Base-by-base conservation (phyloP, 495 filamentous ascomycete species). In the Schizothecium vesticola region DNA sequence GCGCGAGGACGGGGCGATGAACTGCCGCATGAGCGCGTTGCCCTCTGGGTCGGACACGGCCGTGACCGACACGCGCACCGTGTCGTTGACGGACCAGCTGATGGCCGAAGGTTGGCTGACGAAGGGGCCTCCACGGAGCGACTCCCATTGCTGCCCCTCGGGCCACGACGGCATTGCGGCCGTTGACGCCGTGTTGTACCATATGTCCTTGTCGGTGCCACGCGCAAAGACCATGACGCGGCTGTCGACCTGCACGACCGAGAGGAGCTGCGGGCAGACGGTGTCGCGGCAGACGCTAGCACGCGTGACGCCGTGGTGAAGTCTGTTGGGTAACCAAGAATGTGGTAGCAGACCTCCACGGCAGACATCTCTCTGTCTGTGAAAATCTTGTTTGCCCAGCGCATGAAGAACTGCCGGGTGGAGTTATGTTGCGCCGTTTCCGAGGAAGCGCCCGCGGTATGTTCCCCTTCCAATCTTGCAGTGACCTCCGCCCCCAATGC, bases 261-360 rank as follows among this genome's bases (percentile, higher is more conserved):
- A 29, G 26, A 66, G 56, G 65, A 66, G 43, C 56, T 66, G 57
- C 56, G 65, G 65, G 65, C 65, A 66, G 65, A 66, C 21, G 57
- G 16, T 11, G 65, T 51, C 57, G 56, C 28, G 21, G 65, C 65
- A 66, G 65, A 33, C 57, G 31, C 25, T 33, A 19, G 51, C 51
- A 56, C 29, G n/a, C 21, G 23, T 51, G 33, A 26, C 36, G 56
- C 21, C 16, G 28, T 29, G 26, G 57, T 55, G n/a, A n/a, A n/a
- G n/a, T n/a, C n/a, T n/a, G n/a, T n/a, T n/a, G n/a, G n/a, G n/a
- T n/a, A n/a, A n/a, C n/a, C n/a, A n/a, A n/a, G n/a, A n/a, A n/a
- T n/a, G n/a, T n/a, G n/a, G n/a, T n/a, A n/a, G n/a, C n/a, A n/a
- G n/a, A n/a, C n/a, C n/a, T n/a, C n/a, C n/a, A n/a, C n/a, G n/a